These are phyloP conservation scores for Trypanosoma grayi DNA, from an alignment of 208 protist species.

Conservation along the genomic window DNA sequence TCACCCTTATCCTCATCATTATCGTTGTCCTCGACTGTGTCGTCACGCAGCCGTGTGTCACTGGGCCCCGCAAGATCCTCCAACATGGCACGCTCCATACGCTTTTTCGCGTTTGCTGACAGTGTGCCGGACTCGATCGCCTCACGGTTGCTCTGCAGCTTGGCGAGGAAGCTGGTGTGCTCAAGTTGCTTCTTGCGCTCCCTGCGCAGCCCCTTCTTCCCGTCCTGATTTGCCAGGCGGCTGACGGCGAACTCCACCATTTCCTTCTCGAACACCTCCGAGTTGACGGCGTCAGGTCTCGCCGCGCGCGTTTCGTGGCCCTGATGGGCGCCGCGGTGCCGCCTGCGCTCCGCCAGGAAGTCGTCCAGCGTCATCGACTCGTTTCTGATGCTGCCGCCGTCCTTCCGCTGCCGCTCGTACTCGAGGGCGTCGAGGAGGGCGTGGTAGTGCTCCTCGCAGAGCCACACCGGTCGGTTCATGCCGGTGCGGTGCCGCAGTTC, in stretches of 20 bases:
- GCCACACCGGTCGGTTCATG: slow-evolving; percentile 96
- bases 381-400: slow-evolving; percentile 5
- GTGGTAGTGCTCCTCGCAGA: slow-evolving; percentile 99
- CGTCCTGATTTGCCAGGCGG: slow-evolving; percentile 99
- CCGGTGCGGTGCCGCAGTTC: slow-evolving; percentile 48
- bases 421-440: slow-evolving; percentile 92
- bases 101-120: slow-evolving; percentile 55
- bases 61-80: slow-evolving; percentile 48
- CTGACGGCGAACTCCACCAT: slow-evolving; percentile 98
- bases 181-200: slow-evolving; percentile 98
- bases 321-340: slow-evolving; percentile 48
- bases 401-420: slow-evolving; percentile 57
- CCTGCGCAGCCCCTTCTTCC: slow-evolving; percentile 99
- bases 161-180: slow-evolving; percentile 96
- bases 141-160: slow-evolving; percentile 97
- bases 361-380: slow-evolving; percentile 58
- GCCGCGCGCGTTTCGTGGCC: slow-evolving; percentile 97
- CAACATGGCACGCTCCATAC: slow-evolving; percentile 68
- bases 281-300: slow-evolving; percentile 96
- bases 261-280: slow-evolving; percentile 98
- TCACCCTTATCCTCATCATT: slow-evolving; percentile 13
- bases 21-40: slow-evolving; percentile 23
- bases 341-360: slow-evolving; percentile 67
- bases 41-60: slow-evolving; percentile 17
- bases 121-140: slow-evolving; percentile 95